These are phyloP conservation scores for Neospora caninum DNA, from an alignment of 169 alveolate species.

Conservation along the genomic window DNA sequence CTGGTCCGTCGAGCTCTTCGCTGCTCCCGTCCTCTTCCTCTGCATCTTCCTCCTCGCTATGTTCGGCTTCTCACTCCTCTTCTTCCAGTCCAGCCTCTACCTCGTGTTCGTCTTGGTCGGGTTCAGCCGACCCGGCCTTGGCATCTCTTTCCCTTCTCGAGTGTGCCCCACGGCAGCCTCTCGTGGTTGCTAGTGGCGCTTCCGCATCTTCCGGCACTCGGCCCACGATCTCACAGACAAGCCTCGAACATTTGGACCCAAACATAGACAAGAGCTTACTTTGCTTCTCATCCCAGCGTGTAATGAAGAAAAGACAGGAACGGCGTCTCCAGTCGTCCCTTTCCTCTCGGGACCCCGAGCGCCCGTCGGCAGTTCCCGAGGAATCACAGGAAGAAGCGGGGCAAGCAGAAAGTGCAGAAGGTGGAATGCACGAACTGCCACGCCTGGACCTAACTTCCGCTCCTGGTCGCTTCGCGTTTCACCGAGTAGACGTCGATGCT, in stretches of 20 bases:
- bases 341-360: background rate
- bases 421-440: background rate
- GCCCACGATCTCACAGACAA: background rate
- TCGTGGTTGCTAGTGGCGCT: background rate
- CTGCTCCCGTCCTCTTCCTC: background rate
- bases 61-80: background rate
- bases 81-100: background rate
- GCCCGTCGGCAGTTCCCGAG: background rate
- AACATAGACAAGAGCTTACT: background rate
- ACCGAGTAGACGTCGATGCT: background rate
- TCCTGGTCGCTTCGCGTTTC: slow-evolving; percentile 4
- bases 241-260: background rate
- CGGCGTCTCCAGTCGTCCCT: background rate
- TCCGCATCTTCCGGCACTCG: background rate
- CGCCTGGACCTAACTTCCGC: background rate
- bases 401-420: background rate
- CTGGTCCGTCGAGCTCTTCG: background rate
- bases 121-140: background rate
- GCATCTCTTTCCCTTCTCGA: background rate
- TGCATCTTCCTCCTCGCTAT: background rate
- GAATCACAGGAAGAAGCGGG: background rate
- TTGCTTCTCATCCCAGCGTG: slow-evolving; percentile 6
- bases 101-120: background rate
- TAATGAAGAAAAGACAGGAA: background rate
- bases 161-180: background rate